Conservation (phyloP, 2,329 filamentous ascomycete species). For the Aspergillus glaucus region DNA sequence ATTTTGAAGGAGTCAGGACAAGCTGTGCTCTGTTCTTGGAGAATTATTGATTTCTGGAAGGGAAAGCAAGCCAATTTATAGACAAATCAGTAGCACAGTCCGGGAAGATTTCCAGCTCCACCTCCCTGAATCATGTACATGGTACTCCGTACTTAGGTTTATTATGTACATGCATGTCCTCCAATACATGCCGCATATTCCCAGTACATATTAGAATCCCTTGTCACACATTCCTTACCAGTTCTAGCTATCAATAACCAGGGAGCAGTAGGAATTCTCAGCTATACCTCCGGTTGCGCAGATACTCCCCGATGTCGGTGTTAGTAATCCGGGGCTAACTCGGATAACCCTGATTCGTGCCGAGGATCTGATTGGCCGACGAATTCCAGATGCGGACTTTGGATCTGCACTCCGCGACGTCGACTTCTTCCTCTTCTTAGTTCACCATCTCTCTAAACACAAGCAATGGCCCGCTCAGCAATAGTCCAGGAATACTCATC, state of each 20-base stretch:
- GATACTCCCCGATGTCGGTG: slow-evolving; percentile 4
- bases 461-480: slow-evolving; percentile 36
- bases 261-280: too few species aligned
- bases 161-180: too few species aligned
- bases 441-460: neutral
- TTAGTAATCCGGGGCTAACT: neutral
- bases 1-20: slow-evolving; percentile 5
- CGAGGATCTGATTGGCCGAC: neutral
- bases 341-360: too few species aligned
- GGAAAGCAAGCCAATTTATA: too few species aligned
- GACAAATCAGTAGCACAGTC: too few species aligned
- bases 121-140: too few species aligned
- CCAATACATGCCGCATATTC: neutral
- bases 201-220: neutral
- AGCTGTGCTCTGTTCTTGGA: too few species aligned
- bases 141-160: too few species aligned
- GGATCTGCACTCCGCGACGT: neutral
- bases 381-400: slow-evolving; percentile 1
- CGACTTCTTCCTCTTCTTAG: neutral
- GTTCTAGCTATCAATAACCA: too few species aligned
- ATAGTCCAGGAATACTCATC: slow-evolving; percentile 47
- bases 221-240: neutral
- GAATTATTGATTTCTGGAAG: too few species aligned
- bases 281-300: too few species aligned
- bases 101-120: too few species aligned